Percentiles rank a stretch among this genome's conserved stretches.
These are phyloP conservation scores for Wickerhamiella pararugosa DNA, from an alignment of 1,139 yeast species.

Conservation along the genomic window DNA sequence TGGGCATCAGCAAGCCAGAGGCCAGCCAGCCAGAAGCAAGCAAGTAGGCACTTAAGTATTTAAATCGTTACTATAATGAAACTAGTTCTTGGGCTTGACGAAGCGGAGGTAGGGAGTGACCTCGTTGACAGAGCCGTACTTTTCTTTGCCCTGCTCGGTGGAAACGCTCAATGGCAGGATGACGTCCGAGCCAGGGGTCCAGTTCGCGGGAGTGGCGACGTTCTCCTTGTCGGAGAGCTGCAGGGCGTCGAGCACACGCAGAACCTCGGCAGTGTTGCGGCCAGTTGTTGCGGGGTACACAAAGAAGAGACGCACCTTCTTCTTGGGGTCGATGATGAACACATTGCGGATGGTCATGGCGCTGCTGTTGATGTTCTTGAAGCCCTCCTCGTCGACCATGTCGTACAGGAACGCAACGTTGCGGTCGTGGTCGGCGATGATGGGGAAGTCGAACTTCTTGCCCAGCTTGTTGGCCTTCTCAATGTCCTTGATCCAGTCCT, in stretches of 20 bases:
- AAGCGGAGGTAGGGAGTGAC: slow-evolving; percentile 62
- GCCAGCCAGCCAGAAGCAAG: background rate
- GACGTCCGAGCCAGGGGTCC: slow-evolving; percentile 80
- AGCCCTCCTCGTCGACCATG: slow-evolving; percentile 62
- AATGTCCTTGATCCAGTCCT: slow-evolving; percentile 71
- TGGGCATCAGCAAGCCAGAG: slow-evolving; percentile 37
- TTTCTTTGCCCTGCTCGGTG: slow-evolving; percentile 54
- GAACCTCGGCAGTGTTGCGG: slow-evolving; percentile 75
- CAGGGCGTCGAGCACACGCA: slow-evolving; percentile 66
- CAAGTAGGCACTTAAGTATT: background rate
- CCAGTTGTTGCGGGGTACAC: slow-evolving; percentile 80
- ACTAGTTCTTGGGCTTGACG: slow-evolving; percentile 5
- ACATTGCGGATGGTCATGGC: slow-evolving; percentile 69
- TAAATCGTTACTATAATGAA: background rate
- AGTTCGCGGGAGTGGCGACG: slow-evolving; percentile 71
- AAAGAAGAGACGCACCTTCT: slow-evolving; percentile 56
- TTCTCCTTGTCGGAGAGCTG: slow-evolving; percentile 60
- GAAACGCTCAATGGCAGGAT: slow-evolving; percentile 62
- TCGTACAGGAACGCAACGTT: slow-evolving; percentile 56
- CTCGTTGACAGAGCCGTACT: slow-evolving; percentile 62
- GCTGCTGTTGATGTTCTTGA: slow-evolving; percentile 41
- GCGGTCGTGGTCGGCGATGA: slow-evolving; percentile 62
- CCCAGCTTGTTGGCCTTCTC: slow-evolving; percentile 49
- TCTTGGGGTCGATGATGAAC: slow-evolving; percentile 66
- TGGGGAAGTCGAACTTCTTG: slow-evolving; percentile 55